Evolutionary conservation across 2,329 filamentous ascomycete species (phyloP).

Genomic region (Fusarium sp.): DNA sequence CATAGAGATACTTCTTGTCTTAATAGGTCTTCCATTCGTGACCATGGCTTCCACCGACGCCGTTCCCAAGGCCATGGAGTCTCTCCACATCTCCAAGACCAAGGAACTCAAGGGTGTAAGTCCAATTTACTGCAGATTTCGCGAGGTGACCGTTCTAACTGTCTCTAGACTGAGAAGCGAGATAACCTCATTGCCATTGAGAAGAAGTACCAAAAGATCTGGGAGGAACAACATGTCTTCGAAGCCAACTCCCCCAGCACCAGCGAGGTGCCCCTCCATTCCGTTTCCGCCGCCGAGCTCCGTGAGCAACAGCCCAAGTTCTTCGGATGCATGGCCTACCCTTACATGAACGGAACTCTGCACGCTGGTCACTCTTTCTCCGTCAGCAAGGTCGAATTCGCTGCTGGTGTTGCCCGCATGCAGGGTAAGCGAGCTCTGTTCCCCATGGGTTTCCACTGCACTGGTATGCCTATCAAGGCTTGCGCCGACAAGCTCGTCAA

Average conservation of each 20-base stretch:
- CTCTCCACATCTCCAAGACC: constrained; percentile 66
- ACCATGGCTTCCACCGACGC: constrained; percentile 58
- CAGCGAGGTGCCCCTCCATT: constrained; percentile 79
- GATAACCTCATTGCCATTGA: constrained; percentile 85
- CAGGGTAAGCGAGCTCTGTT: constrained; percentile 88
- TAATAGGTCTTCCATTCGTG: constrained; percentile 47
- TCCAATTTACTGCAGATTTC: constrained; percentile 27
- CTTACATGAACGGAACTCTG: constrained; percentile 87
- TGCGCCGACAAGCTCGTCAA: constrained; percentile 94
- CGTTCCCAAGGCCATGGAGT: constrained; percentile 63
- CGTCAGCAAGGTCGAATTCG: constrained; percentile 92
- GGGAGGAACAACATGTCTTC: constrained; percentile 71
- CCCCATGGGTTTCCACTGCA: constrained; percentile 91
- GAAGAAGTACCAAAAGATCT: constrained; percentile 89
- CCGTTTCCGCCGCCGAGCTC: constrained; percentile 78
- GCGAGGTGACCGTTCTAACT: constrained; percentile 26
- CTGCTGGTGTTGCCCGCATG: constrained; percentile 87
- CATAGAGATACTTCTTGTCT: background rate
- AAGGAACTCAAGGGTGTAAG: constrained; percentile 70
- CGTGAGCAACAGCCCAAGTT: constrained; percentile 89
- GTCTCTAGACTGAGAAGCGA: constrained; percentile 81
- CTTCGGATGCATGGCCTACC: constrained; percentile 71
- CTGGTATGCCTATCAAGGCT: constrained; percentile 98
- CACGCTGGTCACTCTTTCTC: constrained; percentile 96
- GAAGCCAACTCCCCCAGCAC: constrained; percentile 85